phyloP scores from a whole-genome alignment of 2,329 filamentous ascomycete species.

The Aspergillus puulaauensis region DNA sequence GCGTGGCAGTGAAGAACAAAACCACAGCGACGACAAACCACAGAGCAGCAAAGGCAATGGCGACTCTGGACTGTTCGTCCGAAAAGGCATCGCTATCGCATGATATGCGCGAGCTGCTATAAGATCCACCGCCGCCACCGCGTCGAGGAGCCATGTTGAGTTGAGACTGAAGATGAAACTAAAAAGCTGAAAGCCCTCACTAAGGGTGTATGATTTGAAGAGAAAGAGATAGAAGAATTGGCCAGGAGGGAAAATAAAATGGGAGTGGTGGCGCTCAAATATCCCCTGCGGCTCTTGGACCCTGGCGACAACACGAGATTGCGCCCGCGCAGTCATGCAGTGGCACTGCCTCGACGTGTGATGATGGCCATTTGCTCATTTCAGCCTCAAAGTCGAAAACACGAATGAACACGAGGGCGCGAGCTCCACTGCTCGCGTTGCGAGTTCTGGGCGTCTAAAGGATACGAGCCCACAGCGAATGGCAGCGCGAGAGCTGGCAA shows the following conservation, averaged over 20 bases:
- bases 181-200: neutral
- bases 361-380: no score
- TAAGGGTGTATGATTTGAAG: neutral
- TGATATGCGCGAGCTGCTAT: neutral
- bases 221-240: neutral
- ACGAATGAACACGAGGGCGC: no score
- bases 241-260: neutral
- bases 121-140: neutral
- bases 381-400: no score
- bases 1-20: neutral
- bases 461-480: no score
- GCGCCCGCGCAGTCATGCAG: no score
- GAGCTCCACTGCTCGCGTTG: no score
- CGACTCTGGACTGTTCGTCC: neutral
- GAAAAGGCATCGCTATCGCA: neutral
- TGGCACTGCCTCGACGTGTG: no score
- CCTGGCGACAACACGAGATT: no score
- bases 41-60: neutral
- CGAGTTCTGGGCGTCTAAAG: no score
- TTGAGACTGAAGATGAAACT: neutral
- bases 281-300: no score
- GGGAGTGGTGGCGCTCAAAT: no score
- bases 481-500: no score
- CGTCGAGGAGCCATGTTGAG: slow-evolving; percentile 5
- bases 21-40: neutral